Evolutionary conservation across 108 stramenopile genomes (phyloP), one percentile per base, ranked within the genome.

Genomic region (Nitzschia sp.): DNA sequence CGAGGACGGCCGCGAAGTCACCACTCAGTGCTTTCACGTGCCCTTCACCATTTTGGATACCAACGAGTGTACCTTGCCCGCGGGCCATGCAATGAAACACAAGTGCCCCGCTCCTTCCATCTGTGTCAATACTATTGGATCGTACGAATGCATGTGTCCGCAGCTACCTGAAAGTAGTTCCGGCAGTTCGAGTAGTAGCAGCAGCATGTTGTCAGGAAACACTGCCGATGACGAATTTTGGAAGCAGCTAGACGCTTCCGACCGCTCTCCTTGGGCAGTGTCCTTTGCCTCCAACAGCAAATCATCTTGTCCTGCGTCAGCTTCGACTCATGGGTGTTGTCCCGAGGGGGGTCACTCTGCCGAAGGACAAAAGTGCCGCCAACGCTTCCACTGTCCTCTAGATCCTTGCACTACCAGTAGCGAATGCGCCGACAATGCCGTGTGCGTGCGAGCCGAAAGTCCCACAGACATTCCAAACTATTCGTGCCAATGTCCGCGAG

Each of bases 61-160:
- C 8, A 70, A 97, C 61, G 96, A 97, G 76, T 97, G 96, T 55
- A 54, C 66, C 26, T 76, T 94, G 16, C 88, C 90, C 0, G 35
- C 13, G 6, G 64, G 69, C 4, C 87, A 92, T 80, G 52, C 71
- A 46, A 91, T 96, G 93, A 63, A 77, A 0, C 95, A 96, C 69
- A 59, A 64, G 52, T 97, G 94, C 71, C 81, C 74, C 27, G 47
- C 63, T 13, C 79, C 88, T 30, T 72, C 89, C 9, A 41, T 83
- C 0, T 97, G 96, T 68, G 75, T 90, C 71, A 97, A 97, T 66
- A 97, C 94, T 41, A 58, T 85, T 53, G 96, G 96, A 48, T 88
- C 90, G 31, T 97, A 97, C 66, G 93, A 94, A 68, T 97, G 96
- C 70, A 53, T 87, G 46, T 97, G 94, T 81, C 92, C 88, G 3